These are phyloP conservation scores for Fistulinella prunicolor DNA, from an alignment of 768 basidiomycete genomes.

Conservation along the genomic window DNA sequence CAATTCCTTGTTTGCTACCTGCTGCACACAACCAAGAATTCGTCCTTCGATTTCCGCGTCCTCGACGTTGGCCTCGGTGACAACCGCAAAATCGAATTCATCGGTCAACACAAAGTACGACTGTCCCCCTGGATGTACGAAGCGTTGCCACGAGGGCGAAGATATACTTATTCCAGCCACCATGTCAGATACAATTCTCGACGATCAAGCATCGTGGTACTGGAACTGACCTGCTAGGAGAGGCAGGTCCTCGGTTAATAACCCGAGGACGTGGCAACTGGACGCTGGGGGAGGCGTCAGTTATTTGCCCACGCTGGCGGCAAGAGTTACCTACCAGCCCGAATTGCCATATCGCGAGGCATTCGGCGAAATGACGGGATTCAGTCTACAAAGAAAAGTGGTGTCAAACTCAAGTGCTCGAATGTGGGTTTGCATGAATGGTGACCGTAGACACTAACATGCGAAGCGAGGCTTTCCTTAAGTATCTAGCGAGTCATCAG, in stretches of 20 bases:
- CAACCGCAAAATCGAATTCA: slow-evolving; percentile 34
- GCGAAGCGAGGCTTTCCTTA: no score
- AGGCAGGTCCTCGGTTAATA: slow-evolving; percentile 9
- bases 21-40: slow-evolving; percentile 38
- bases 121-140: slow-evolving; percentile 61
- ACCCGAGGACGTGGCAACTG: slow-evolving; percentile 1
- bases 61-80: slow-evolving; percentile 59
- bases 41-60: slow-evolving; percentile 32
- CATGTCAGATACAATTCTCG: no score
- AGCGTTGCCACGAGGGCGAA: slow-evolving; percentile 38
- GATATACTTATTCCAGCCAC: no score
- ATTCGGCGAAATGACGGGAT: slow-evolving; percentile 15
- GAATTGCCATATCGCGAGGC: slow-evolving; percentile 12
- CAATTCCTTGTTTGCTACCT: slow-evolving; percentile 34
- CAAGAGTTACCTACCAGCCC: no score
- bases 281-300: slow-evolving; percentile 10
- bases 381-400: background rate
- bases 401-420: no score
- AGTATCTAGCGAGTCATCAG: no score
- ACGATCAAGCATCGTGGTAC: background rate
- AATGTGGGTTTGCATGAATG: no score
- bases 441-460: no score
- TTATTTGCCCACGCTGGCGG: background rate
- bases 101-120: slow-evolving; percentile 41
- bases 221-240: slow-evolving; percentile 5